Evolutionary conservation across 768 basidiomycete genomes (phyloP).

Genomic region (Peribolospora kevripleyi): DNA sequence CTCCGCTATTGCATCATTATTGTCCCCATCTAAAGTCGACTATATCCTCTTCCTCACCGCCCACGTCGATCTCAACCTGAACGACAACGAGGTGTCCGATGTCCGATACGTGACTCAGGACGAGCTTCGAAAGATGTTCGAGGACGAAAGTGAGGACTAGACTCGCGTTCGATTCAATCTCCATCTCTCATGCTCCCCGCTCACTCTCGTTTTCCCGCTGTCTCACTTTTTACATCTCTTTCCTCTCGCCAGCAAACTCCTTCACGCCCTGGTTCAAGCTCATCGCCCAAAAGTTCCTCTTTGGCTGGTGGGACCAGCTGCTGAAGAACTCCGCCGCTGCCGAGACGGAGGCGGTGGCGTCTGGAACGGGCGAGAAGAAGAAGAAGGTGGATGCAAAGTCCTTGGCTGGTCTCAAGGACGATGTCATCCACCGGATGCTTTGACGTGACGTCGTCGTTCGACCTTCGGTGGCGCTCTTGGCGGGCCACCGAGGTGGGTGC

Average conservation of each 20-base stretch:
- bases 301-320: conserved; percentile 95
- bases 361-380: too few species aligned
- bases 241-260: conserved; percentile 33
- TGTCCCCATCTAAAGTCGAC: conserved; percentile 42
- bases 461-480: too few species aligned
- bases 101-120: conserved; percentile 72
- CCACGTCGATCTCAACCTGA: conserved; percentile 57
- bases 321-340: conserved; percentile 12
- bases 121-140: conserved; percentile 78
- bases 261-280: conserved; percentile 99
- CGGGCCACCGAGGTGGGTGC: too few species aligned
- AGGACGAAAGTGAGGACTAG: conserved; percentile 35
- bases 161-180: not conserved
- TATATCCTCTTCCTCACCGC: conserved; percentile 88
- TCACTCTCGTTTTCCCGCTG: not conserved
- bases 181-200: not conserved
- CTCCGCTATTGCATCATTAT: not conserved
- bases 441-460: too few species aligned
- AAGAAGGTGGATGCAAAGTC: too few species aligned
- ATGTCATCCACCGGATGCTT: too few species aligned
- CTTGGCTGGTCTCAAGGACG: too few species aligned
- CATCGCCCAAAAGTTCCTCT: conserved; percentile 85
- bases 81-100: conserved; percentile 75
- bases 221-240: not conserved
- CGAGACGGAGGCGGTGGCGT: too few species aligned